Evolutionary conservation across 2,329 filamentous ascomycete genomes (phyloP), one percentile per base, ranked within the genome.

Genomic region (Aspergillus nomiae): DNA sequence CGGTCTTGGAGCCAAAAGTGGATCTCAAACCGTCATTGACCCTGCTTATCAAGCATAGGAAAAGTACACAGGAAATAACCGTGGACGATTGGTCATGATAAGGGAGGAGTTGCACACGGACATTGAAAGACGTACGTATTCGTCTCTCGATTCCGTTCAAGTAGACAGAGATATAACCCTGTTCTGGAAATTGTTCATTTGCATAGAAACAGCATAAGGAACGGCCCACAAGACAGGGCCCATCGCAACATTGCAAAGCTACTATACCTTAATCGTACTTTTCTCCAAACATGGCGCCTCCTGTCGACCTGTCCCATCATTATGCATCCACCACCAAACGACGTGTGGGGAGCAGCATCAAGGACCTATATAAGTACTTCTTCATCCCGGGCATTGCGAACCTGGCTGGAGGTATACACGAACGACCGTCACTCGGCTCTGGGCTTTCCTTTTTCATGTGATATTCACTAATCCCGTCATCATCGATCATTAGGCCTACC

Each of bases 301-400:
- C 94, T 7, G 81, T 88, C 68, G 90, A 97, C 76, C 83, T 97
- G 64, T 90, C 88, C 69, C 92, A 97, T 75, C 90, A 94, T 74
- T 90, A 89, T 69, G 94, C 92, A 1, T 82, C 87, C 62, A 83
- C 87, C 51, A 90, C 92, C 55, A 89, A 85, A 72, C 84, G 86
- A 54, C 85, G 92, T 10, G 70, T 81, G 8, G 81, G 86, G 8
- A 95, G 89, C 73, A 82, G 82, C 50, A 85, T 96, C 76, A 97
- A 97, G 82, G 74, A 84, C 43, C 92, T 94, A 77, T 97, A 97
- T 83, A 92, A 92, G 78, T 96, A 92, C 79, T 95, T 95, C 70
- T 66, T 70, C 12, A 87, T 88, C 58, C 86, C 87, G 0, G 85
- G 85, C 41, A 87, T 89, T 68, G 85, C 82, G 19, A 87, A 89